Conservation (phyloP, 2,329 filamentous ascomycete species). For the Dactylonectria estremocensis region DNA sequence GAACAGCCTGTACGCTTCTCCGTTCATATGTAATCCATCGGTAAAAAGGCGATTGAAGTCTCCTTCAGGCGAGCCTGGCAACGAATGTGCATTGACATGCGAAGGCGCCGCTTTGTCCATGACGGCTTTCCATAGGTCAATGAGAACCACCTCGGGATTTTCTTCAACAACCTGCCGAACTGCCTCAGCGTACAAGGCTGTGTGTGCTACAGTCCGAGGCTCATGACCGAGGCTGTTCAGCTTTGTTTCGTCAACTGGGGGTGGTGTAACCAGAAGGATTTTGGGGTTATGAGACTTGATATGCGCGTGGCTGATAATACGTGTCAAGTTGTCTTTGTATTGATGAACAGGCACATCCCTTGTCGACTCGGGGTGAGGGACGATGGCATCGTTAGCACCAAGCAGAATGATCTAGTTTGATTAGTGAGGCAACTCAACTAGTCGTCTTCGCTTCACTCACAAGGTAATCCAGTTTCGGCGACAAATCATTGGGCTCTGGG, state of each 20-base stretch:
- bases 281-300: background rate
- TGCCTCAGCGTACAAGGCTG: constrained; percentile 8
- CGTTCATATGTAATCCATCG: too few relatives aligned
- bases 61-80: too few relatives aligned
- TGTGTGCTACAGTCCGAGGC: constrained; percentile 5
- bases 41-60: too few relatives aligned
- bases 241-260: constrained; percentile 7
- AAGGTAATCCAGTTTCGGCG: background rate
- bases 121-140: too few relatives aligned
- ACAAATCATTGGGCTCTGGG: background rate
- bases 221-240: constrained; percentile 11
- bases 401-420: background rate
- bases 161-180: too few relatives aligned
- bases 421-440: background rate
- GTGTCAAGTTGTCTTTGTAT: constrained; percentile 7
- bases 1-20: too few relatives aligned
- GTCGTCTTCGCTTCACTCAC: background rate
- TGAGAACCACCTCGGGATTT: too few relatives aligned
- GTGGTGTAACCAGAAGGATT: constrained; percentile 6
- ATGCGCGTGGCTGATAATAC: constrained; percentile 9
- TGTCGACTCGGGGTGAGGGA: background rate
- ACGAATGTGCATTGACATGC: too few relatives aligned
- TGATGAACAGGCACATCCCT: background rate
- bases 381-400: background rate
- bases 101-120: too few relatives aligned